Evolutionary conservation across 805 yeast genomes (phyloP).

Genomic region (Metschnikowia gelsemii): DNA sequence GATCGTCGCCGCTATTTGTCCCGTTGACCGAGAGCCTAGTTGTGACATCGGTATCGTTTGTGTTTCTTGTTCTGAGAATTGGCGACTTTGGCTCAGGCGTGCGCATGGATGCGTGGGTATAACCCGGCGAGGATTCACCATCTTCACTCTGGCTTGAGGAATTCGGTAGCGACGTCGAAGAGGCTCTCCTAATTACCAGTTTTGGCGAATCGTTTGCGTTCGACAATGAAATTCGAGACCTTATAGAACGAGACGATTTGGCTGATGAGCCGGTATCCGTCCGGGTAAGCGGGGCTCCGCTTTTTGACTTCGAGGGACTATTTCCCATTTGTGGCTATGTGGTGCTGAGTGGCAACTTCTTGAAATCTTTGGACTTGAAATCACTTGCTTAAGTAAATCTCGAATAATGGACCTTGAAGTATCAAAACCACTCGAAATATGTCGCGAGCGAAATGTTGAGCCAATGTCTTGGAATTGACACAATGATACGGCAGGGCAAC

Average conservation of each 20-base stretch:
- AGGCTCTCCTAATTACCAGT: constrained; percentile 32
- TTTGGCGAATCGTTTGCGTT: constrained; percentile 29
- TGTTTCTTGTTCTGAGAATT: constrained; percentile 57
- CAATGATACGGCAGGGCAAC: neutral
- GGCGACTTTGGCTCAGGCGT: constrained; percentile 73
- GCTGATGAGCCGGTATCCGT: constrained; percentile 55
- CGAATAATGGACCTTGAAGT: no score
- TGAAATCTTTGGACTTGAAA: no score
- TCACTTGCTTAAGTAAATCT: no score
- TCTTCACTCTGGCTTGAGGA: constrained; percentile 23
- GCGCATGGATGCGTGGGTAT: constrained; percentile 47
- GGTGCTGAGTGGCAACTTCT: neutral
- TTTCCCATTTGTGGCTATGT: constrained; percentile 48
- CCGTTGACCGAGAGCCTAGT: constrained; percentile 11
- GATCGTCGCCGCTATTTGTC: constrained; percentile 19
- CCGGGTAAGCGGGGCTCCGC: constrained; percentile 49
- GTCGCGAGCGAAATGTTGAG: no score
- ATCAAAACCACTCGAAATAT: no score
- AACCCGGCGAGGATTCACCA: constrained; percentile 1
- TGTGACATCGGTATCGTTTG: constrained; percentile 32
- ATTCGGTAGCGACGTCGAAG: constrained; percentile 25
- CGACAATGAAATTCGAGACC: constrained; percentile 35
- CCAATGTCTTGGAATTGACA: neutral
- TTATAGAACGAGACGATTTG: constrained; percentile 46
- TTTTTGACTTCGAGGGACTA: constrained; percentile 45